Evolutionary conservation across 1,284 basidiomycete genomes (phyloP).

Genomic region (Ceratobasidium papillatum): DNA sequence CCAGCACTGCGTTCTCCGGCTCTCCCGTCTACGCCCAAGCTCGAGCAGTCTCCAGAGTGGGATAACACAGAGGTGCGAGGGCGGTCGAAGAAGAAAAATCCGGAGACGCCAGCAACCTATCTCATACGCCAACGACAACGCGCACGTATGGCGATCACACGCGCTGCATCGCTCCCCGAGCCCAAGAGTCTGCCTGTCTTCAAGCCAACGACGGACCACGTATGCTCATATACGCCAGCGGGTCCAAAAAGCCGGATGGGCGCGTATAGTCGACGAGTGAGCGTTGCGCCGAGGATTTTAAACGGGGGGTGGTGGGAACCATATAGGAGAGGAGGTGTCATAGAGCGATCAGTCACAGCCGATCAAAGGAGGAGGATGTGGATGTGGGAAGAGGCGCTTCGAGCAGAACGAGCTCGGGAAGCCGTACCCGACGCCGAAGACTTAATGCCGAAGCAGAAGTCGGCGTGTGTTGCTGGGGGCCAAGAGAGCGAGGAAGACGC

Average conservation of each 20-base stretch:
- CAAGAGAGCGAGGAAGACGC: not conserved
- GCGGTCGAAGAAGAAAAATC: not conserved
- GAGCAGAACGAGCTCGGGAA: not conserved
- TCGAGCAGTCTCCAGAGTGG: conserved; percentile 12
- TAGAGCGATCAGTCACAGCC: not conserved
- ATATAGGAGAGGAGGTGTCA: not conserved
- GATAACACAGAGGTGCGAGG: not conserved
- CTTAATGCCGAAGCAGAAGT: not conserved
- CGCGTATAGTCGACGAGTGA: conserved; percentile 8
- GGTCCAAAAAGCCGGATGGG: conserved; percentile 1
- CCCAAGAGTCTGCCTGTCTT: not conserved
- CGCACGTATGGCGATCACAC: conserved; percentile 4
- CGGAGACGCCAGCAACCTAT: not conserved
- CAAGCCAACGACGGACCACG: not conserved
- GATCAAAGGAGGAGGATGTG: not conserved
- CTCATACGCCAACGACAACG: conserved; percentile 13
- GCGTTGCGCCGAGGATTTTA: conserved; percentile 1
- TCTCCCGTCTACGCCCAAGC: conserved; percentile 10
- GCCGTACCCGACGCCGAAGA: not conserved
- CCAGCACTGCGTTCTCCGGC: conserved; percentile 4
- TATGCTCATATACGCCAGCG: not conserved
- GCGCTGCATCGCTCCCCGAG: conserved; percentile 11
- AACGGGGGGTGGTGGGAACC: conserved; percentile 1
- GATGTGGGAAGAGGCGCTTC: not conserved
- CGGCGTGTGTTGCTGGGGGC: not conserved